A percentile compares a stretch with the other conserved stretches of the same genome.
phyloP scores from a whole-genome alignment of 1,284 basidiomycete species.

The Xanthoconium separans region DNA sequence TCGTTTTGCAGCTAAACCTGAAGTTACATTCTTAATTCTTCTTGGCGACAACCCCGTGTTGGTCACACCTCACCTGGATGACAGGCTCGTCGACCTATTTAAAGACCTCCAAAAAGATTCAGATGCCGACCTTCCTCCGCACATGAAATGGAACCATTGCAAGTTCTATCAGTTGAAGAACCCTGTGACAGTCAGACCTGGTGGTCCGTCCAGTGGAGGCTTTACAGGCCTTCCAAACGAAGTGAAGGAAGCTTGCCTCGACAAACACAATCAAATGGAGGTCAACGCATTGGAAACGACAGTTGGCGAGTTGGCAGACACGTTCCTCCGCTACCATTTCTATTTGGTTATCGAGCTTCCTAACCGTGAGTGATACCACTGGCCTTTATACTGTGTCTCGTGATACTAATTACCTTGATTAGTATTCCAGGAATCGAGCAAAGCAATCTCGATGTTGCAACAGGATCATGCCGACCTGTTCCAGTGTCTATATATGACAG shows the following conservation, averaged over 20 bases:
- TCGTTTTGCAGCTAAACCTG: too few relatives aligned
- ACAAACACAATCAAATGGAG: not conserved
- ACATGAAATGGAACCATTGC: not conserved
- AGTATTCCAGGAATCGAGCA: too few relatives aligned
- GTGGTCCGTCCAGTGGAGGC: too few relatives aligned
- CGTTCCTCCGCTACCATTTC: not conserved
- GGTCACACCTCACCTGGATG: too few relatives aligned
- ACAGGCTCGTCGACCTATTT: not conserved
- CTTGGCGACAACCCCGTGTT: too few relatives aligned
- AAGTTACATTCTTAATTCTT: too few relatives aligned
- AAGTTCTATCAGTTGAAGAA: not conserved
- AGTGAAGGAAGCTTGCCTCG: not conserved
- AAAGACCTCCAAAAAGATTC: not conserved
- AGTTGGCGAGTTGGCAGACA: not conserved
- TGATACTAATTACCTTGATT: not conserved
- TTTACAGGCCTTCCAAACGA: not conserved
- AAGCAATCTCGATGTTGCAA: too few relatives aligned
- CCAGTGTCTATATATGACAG: too few relatives aligned
- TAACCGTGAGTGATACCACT: not conserved
- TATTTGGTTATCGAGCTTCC: not conserved
- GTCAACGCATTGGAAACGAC: not conserved
- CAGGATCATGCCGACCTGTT: too few relatives aligned
- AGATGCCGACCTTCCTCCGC: not conserved
- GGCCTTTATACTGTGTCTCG: not conserved
- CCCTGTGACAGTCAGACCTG: not conserved